Percentiles rank a stretch among this genome's conserved stretches.
These are phyloP conservation scores for Colletotrichum noveboracense DNA, from an alignment of 2,329 filamentous ascomycete genomes.

Conservation along the genomic window DNA sequence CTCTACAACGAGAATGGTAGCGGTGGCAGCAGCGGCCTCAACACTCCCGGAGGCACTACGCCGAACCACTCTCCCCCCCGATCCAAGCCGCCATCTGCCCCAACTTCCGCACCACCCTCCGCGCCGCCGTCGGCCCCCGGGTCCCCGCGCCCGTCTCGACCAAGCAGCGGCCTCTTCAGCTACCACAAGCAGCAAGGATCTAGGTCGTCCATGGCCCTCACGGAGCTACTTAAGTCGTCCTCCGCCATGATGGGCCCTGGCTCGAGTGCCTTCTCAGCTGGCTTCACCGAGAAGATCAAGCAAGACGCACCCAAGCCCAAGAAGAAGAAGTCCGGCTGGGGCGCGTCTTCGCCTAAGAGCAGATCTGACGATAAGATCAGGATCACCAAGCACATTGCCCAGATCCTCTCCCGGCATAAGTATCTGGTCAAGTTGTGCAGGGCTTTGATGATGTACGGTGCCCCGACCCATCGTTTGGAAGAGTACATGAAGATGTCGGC, in stretches of 20 bases:
- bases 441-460: conserved; percentile 88
- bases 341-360: background rate
- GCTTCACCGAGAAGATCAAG: conserved; percentile 49
- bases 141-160: conserved; percentile 36
- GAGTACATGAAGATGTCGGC: conserved; percentile 92
- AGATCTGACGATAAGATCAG: conserved; percentile 35
- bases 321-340: conserved; percentile 28
- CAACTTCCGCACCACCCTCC: conserved; percentile 35
- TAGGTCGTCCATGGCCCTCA: conserved; percentile 50
- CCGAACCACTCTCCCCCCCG: conserved; percentile 44
- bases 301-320: conserved; percentile 40
- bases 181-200: conserved; percentile 45
- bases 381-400: conserved; percentile 65
- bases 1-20: conserved; percentile 61
- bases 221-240: conserved; percentile 59
- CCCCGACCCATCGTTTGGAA: conserved; percentile 88
- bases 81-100: conserved; percentile 44
- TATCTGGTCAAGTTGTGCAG: conserved; percentile 87
- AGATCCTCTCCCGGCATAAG: conserved; percentile 78
- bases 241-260: conserved; percentile 56
- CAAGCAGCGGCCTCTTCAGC: conserved; percentile 45
- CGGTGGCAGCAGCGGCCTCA: conserved; percentile 41
- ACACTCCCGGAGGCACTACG: conserved; percentile 45
- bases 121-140: conserved; percentile 20
- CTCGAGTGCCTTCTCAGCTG: conserved; percentile 47